Conservation (phyloP, 2,329 filamentous ascomycete genomes). For the Diaporthe capsici region DNA sequence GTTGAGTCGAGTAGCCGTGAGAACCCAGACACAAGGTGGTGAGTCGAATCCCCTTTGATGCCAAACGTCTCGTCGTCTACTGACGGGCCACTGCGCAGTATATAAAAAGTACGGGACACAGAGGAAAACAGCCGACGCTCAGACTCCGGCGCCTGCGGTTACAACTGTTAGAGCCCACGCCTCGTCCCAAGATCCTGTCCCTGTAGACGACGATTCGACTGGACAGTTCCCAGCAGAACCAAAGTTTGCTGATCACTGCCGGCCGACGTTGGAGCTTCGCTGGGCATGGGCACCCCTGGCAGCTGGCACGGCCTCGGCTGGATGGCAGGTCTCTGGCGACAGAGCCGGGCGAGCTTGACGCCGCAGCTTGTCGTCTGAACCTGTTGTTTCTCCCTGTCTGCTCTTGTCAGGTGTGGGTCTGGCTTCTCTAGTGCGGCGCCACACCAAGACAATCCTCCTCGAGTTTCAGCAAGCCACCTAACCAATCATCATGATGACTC, state of each 20-base stretch:
- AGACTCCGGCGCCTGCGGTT: constrained; percentile 15
- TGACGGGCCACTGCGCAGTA: background rate
- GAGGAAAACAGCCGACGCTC: constrained; percentile 24
- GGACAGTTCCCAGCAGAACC: constrained; percentile 9
- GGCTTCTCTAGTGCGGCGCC: constrained; percentile 5
- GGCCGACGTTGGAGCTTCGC: constrained; percentile 24
- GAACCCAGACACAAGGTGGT: background rate
- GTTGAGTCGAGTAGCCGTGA: background rate
- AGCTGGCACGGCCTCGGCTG: background rate
- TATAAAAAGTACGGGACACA: constrained; percentile 9
- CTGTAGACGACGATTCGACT: constrained; percentile 13
- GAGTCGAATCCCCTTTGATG: background rate
- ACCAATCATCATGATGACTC: background rate
- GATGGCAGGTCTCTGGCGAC: background rate
- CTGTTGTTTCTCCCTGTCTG: background rate
- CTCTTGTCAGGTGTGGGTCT: background rate
- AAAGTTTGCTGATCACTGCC: constrained; percentile 13
- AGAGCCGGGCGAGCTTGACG: background rate
- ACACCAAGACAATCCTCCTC: constrained; percentile 10
- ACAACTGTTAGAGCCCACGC: constrained; percentile 25
- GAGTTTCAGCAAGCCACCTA: constrained; percentile 6
- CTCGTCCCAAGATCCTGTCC: constrained; percentile 20
- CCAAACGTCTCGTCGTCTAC: background rate
- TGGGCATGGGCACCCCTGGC: constrained; percentile 7
- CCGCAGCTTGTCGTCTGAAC: constrained; percentile 2